Base-by-base conservation (phyloP, 1,139 yeast species). In the Diutina ranongensis region DNA sequence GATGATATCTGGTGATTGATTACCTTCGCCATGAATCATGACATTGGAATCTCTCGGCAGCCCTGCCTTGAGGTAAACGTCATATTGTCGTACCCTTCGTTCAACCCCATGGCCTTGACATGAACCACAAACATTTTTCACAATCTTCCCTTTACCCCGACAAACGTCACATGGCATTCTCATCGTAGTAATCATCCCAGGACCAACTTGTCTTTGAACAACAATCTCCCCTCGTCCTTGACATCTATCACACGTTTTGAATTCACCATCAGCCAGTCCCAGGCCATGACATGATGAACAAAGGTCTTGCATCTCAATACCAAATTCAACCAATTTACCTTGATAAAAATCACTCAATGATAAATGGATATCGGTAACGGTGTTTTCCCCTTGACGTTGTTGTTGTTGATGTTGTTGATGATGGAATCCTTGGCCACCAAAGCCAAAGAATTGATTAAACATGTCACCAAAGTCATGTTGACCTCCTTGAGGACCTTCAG, bases 201-300 rank as follows among this genome's bases (percentile, higher is more conserved):
- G 95, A 0, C 87, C 97, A 52, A 92, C 63, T 60, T 88, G 95
- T 51, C 83, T 72, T 47, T 78, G 73, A 47, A 82, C 74, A n/a
- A 80, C 60, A 34, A 76, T 64, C 35, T 80, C 67, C 28, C 98
- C 98, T 20, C 67, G 65, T 1, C 98, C 98, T 13, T 68, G 63
- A 66, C 98, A 92, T 46, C 67, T 67, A 1, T 60, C 54, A 67
- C 98, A 92, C 20, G 60, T 62, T 47, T 79, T 80, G 16, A 70
- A 71, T 54, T 80, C 62, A 27, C 89, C 86, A 60, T 88, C 97
- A 44, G 78, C 76, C 1, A 94, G 80, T 1, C 97, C 98, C 2
- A 83, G 70, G 5, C 97, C 98, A 4, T 74, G 71, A 62, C 98
- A 92, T 46, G 67, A 65, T 35, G 73, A 76, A 65, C 98, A 92